Evolutionary conservation across 2,329 filamentous ascomycete genomes (phyloP), one percentile per base, ranked within the genome.

Genomic region (Fusarium veterinarium): DNA sequence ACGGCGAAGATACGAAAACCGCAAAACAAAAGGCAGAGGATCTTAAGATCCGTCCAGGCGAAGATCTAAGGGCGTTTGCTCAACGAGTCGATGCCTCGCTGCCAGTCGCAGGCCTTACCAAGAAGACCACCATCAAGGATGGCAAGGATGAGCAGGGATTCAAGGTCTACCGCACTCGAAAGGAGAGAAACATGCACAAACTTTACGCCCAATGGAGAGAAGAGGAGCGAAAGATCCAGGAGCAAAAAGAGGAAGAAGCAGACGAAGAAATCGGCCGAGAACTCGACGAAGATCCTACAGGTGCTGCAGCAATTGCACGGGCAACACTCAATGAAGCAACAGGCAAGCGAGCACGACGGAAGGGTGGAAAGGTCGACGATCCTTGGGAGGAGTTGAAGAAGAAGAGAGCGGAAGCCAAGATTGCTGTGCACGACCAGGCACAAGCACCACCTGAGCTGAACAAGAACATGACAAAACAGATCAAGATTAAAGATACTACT

Each of bases 71-170:
- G 8, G 93, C 97, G 58, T 99, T 97, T 79, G 86, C 91, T 12
- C 89, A 91, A 16, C 91, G 95, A 35, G 96, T 99, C 11, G 92
- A 98, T 79, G 92, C 93, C 53, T 91, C 93, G 1, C 86, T 98
- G 11, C 95, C 95, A 0, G 83, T 99, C 0, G 85, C 90, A 12
- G 91, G 91, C 0, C 86, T 98, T 13, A 86, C 90, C 62, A 90
- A 86, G 72, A 92, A 91, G 77, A 88, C 86, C 1, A 75, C 76
- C 20, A 82, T 86, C 13, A 90, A 87, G 73, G 84, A 86, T 44
- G 90, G 89, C 58, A 91, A 89, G 72, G 91, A 92, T 67, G 87
- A 90, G 11, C 82, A 89, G 38, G 90, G 92, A 0, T 78, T 92
- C 13, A 92, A 94, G 79, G 87, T 91, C 23, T 88, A 89, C 71